Conservation (phyloP, 192 early-diverging fungal species). For the Phlyctochytrium arcticum region DNA sequence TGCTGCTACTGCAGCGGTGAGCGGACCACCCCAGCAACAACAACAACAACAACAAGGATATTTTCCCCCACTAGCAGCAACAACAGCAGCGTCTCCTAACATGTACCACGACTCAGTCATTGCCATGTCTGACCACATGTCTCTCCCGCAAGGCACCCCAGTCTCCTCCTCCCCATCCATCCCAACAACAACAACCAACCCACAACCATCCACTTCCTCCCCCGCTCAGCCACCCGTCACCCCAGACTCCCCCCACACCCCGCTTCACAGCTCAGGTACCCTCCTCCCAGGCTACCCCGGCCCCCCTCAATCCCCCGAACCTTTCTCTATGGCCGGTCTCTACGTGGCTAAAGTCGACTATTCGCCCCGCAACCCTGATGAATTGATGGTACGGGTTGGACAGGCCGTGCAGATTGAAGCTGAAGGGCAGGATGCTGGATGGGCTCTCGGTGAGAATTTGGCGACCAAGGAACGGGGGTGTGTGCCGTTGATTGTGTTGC, state of each 20-base stretch:
- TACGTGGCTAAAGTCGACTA: background rate
- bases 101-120: background rate
- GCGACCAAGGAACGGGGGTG: background rate
- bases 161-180: background rate
- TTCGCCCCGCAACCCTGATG: background rate
- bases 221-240: background rate
- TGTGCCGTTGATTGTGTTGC: background rate
- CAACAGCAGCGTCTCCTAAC: background rate
- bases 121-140: background rate
- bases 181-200: background rate
- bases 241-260: too few species aligned
- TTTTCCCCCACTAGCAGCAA: background rate
- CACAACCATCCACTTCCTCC: too few species aligned
- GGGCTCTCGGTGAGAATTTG: background rate
- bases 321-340: background rate
- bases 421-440: background rate
- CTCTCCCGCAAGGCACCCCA: background rate
- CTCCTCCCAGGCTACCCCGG: too few species aligned
- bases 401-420: constrained; percentile 2
- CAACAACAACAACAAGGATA: background rate
- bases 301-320: background rate
- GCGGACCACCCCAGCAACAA: background rate
- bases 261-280: too few species aligned
- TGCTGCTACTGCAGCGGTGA: too few species aligned
- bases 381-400: background rate